Evolutionary conservation across 106 monocot species (phyloP).

Genomic region (Allium fistulosum): DNA sequence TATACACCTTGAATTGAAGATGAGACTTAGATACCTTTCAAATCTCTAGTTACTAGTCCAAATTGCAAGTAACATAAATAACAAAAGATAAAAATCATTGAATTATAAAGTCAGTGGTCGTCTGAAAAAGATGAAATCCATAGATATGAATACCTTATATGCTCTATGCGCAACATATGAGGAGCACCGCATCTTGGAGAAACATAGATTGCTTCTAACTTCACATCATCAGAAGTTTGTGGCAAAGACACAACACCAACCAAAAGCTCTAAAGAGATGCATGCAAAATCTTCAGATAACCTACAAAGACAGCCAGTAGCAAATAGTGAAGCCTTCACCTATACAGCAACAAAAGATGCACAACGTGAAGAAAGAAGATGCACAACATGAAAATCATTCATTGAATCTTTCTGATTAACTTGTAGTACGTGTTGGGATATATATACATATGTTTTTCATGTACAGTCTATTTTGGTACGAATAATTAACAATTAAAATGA

Average conservation of each 20-base stretch:
- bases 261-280: slow-evolving; percentile 40
- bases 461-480: background rate
- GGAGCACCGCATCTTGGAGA: slow-evolving; percentile 69
- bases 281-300: slow-evolving; percentile 79
- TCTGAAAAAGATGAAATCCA: background rate
- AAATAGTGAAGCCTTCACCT: slow-evolving; percentile 88
- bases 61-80: background rate
- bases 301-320: slow-evolving; percentile 72
- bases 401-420: too few relatives aligned
- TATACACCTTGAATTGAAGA: background rate
- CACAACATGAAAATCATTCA: too few relatives aligned
- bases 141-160: slow-evolving; percentile 39
- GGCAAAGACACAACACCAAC: slow-evolving; percentile 30
- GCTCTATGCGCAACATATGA: slow-evolving; percentile 36
- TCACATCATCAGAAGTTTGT: slow-evolving; percentile 28
- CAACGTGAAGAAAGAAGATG: too few relatives aligned
- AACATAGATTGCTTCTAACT: slow-evolving; percentile 43
- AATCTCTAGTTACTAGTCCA: background rate
- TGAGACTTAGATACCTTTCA: background rate
- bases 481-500: background rate
- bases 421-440: too few relatives aligned
- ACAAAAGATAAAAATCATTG: background rate
- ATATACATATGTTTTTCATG: too few relatives aligned
- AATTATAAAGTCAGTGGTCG: background rate
- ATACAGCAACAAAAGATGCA: background rate